These are phyloP conservation scores for Calonectria ilicicola DNA, from an alignment of 2,329 filamentous ascomycete species.

Conservation along the genomic window DNA sequence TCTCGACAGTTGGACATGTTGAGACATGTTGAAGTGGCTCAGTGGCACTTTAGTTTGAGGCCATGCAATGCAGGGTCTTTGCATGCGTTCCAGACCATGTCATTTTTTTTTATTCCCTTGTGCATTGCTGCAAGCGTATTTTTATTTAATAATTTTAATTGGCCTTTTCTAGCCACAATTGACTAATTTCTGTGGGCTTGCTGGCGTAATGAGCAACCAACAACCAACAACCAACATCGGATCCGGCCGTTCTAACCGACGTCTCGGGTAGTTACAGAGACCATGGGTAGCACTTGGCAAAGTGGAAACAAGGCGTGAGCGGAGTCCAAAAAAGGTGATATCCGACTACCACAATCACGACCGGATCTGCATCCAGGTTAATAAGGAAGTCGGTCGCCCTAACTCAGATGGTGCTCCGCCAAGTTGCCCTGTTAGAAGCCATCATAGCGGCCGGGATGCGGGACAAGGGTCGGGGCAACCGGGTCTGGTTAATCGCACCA, in stretches of 20 bases:
- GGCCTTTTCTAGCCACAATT: not conserved
- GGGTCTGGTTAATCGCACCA: not conserved
- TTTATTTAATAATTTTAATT: not conserved
- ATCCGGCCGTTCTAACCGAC: not conserved
- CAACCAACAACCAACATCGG: not conserved
- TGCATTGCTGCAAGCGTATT: not conserved
- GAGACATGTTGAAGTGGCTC: not conserved
- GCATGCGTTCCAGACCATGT: not conserved
- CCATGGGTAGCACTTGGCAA: not conserved
- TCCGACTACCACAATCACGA: not conserved
- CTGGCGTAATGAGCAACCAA: constrained; percentile 1
- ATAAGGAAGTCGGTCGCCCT: not conserved
- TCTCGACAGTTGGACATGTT: not conserved
- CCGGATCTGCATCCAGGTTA: not conserved
- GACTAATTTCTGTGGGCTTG: not conserved
- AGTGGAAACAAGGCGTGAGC: not conserved
- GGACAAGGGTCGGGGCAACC: not conserved
- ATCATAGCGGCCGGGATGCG: not conserved
- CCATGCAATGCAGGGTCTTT: not conserved
- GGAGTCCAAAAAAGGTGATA: not conserved
- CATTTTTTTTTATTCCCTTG: not conserved
- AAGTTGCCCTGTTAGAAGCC: not conserved
- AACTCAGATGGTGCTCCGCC: not conserved
- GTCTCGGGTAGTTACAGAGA: not conserved
- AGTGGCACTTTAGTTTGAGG: not conserved